These are phyloP conservation scores for Lactarius vividus DNA, from an alignment of 768 basidiomycete species.

Conservation along the genomic window DNA sequence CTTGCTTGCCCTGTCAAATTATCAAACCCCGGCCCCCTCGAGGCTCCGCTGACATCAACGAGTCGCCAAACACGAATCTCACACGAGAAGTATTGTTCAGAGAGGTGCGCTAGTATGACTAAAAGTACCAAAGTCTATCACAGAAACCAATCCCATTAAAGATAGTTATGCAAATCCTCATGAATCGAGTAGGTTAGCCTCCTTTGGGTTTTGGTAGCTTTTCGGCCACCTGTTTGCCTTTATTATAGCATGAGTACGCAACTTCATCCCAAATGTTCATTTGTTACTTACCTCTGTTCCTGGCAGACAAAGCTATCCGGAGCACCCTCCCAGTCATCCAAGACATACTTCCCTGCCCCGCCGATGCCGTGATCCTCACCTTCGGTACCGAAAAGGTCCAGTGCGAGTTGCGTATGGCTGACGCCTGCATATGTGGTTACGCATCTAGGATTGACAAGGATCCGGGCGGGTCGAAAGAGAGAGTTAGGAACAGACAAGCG, in stretches of 20 bases:
- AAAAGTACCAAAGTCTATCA: not conserved
- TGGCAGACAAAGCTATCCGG: slow-evolving; percentile 99
- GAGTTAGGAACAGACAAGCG: slow-evolving; percentile 77
- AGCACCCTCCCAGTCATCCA: slow-evolving; percentile 95
- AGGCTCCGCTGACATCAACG: no score
- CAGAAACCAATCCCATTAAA: not conserved
- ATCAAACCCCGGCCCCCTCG: not conserved
- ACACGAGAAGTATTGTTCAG: no score
- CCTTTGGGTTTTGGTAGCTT: slow-evolving; percentile 86
- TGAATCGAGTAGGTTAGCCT: slow-evolving; percentile 81
- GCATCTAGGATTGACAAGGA: slow-evolving; percentile 93
- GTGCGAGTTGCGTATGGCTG: slow-evolving; percentile 91
- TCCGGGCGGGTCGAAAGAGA: slow-evolving; percentile 83
- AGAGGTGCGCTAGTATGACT: no score
- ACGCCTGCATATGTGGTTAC: slow-evolving; percentile 98
- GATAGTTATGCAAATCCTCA: slow-evolving; percentile 49
- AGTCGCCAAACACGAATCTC: no score
- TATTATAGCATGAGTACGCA: slow-evolving; percentile 3
- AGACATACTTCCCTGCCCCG: slow-evolving; percentile 65
- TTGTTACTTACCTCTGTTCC: slow-evolving; percentile 72
- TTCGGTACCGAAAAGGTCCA: slow-evolving; percentile 83
- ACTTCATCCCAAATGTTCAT: not conserved
- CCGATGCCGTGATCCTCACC: slow-evolving; percentile 56
- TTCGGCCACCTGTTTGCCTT: slow-evolving; percentile 84
- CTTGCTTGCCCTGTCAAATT: no score